Conservation (phyloP, 345 rosid genomes). For the Cardamine chenopodiifolia region DNA sequence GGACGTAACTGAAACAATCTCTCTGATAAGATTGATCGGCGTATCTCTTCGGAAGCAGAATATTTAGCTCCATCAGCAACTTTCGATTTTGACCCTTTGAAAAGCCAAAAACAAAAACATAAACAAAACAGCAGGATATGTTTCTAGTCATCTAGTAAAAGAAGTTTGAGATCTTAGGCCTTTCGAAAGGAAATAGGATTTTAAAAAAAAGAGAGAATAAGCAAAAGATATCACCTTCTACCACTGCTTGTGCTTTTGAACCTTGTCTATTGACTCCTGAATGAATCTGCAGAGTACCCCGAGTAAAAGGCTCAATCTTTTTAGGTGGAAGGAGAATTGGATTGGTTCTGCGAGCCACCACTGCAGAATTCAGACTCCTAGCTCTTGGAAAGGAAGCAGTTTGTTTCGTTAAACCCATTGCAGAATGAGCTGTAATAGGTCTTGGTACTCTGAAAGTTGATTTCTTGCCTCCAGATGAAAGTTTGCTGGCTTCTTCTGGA, state of each 20-base stretch:
- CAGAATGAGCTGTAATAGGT: slow-evolving; percentile 30
- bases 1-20: slow-evolving; percentile 37
- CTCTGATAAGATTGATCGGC: slow-evolving; percentile 35
- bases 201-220: slow-evolving; percentile 7
- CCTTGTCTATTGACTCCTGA: slow-evolving; percentile 26
- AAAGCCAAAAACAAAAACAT: neutral
- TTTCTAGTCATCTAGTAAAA: slow-evolving; percentile 1
- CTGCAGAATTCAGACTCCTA: slow-evolving; percentile 10
- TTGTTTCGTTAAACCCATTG: slow-evolving; percentile 22
- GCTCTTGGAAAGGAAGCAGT: slow-evolving; percentile 14
- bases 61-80: slow-evolving; percentile 37
- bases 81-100: slow-evolving; percentile 45
- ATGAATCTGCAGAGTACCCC: slow-evolving; percentile 8
- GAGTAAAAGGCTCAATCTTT: slow-evolving; percentile 20
- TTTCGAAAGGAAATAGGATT: slow-evolving; percentile 11
- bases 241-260: slow-evolving; percentile 17
- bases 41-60: slow-evolving; percentile 38
- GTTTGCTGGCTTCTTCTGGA: slow-evolving; percentile 48
- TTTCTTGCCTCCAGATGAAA: slow-evolving; percentile 39
- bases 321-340: slow-evolving; percentile 18
- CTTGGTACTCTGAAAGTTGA: slow-evolving; percentile 29
- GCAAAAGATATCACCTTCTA: slow-evolving; percentile 25
- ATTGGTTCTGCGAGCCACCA: slow-evolving; percentile 34
- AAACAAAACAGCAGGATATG: neutral
- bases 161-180: slow-evolving; percentile 31